phyloP scores from a whole-genome alignment of 805 yeast species.

The Sugiyamaella valdiviana region DNA sequence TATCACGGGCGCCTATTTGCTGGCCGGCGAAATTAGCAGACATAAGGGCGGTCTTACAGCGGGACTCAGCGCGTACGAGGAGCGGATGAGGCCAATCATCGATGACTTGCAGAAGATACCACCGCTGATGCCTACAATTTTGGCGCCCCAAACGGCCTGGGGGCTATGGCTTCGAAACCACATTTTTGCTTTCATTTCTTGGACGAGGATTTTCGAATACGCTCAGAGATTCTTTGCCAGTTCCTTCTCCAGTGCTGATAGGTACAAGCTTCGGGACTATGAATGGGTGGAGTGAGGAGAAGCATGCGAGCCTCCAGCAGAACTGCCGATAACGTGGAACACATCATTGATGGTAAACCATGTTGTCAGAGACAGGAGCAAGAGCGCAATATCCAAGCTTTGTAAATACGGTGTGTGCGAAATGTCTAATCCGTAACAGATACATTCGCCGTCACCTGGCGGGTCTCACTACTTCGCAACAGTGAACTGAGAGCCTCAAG shows the following conservation, averaged over 20 bases:
- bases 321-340: too few species aligned
- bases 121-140: slow-evolving; percentile 1
- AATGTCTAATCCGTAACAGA: too few species aligned
- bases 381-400: too few species aligned
- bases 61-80: neutral
- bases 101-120: slow-evolving; percentile 2
- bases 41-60: neutral
- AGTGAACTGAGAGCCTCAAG: too few species aligned
- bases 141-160: slow-evolving; percentile 1
- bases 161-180: slow-evolving; percentile 1
- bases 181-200: neutral
- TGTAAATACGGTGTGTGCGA: too few species aligned
- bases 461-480: too few species aligned
- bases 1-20: too few species aligned
- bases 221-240: neutral
- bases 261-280: neutral
- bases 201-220: slow-evolving; percentile 1
- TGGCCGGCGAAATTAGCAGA: neutral
- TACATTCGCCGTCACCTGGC: too few species aligned
- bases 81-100: neutral
- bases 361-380: too few species aligned
- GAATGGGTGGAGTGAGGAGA: too few species aligned
- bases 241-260: neutral
- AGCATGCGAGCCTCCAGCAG: too few species aligned
- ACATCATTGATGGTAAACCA: too few species aligned